Conservation (phyloP, 192 early-diverging fungal genomes). For the Backusella westeae region DNA sequence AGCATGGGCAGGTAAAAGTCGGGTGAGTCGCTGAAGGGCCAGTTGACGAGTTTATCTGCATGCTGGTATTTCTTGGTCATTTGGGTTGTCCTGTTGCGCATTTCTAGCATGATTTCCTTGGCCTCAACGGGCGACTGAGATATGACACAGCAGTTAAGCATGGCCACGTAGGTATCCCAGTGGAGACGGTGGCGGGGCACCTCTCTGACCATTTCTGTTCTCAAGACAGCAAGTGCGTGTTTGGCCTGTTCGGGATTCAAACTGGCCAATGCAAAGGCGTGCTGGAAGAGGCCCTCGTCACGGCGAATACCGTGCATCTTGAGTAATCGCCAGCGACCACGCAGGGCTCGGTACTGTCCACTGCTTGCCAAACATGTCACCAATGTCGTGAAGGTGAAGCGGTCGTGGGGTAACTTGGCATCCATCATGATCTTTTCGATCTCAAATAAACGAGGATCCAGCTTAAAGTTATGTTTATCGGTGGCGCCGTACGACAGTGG, state of each 20-base stretch:
- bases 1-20: conserved; percentile 21
- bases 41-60: background rate
- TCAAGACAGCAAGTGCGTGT: conserved; percentile 28
- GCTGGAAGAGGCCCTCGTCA: conserved; percentile 27
- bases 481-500: background rate
- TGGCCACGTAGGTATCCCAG: conserved; percentile 18
- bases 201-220: conserved; percentile 27
- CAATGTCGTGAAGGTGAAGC: conserved; percentile 30
- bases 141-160: conserved; percentile 37
- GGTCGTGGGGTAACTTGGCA: conserved; percentile 31
- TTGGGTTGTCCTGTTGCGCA: background rate
- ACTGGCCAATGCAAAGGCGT: conserved; percentile 28
- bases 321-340: conserved; percentile 30
- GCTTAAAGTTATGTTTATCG: background rate
- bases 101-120: conserved; percentile 9
- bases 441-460: conserved; percentile 37
- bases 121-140: conserved; percentile 20
- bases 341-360: conserved; percentile 26
- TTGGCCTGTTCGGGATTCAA: conserved; percentile 25
- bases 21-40: background rate
- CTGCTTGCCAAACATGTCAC: conserved; percentile 33
- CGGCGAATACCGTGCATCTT: conserved; percentile 31
- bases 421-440: conserved; percentile 40
- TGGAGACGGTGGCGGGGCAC: background rate
- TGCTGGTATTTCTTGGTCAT: background rate